A percentile compares a stretch with the other conserved stretches of the same genome.
Conservation (phyloP, 164 flowering plant species). For the Macadamia integrifolia region DNA sequence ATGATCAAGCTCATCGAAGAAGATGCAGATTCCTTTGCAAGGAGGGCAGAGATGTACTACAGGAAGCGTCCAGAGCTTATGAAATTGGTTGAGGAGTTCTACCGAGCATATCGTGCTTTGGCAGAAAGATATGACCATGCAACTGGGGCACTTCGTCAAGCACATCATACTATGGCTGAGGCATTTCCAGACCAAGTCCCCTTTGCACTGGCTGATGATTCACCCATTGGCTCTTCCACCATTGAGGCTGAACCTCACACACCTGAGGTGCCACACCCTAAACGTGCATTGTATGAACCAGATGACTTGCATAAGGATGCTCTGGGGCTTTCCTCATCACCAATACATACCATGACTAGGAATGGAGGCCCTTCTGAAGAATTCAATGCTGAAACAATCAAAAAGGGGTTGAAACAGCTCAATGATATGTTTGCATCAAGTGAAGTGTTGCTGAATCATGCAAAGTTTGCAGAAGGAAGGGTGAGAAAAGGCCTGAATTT, state of each 20-base stretch:
- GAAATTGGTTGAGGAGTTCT: conserved; percentile 90
- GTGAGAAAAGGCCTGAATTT: conserved; percentile 22
- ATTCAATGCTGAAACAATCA: conserved; percentile 21
- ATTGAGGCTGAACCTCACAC: conserved; percentile 46
- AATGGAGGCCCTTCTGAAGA: conserved; percentile 49
- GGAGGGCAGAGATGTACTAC: conserved; percentile 33
- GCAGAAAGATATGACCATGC: conserved; percentile 94
- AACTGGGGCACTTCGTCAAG: conserved; percentile 81
- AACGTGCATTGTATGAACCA: conserved; percentile 30
- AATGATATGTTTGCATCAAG: conserved; percentile 21
- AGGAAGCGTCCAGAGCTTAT: conserved; percentile 91
- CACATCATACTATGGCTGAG: conserved; percentile 76
- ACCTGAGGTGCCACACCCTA: conserved; percentile 41
- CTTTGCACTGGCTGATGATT: conserved; percentile 41
- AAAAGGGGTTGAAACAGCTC: conserved; percentile 54
- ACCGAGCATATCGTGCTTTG: conserved; percentile 86
- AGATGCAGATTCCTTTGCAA: conserved; percentile 23
- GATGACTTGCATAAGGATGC: conserved; percentile 52
- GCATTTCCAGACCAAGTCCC: conserved; percentile 80
- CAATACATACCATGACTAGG: conserved; percentile 29
- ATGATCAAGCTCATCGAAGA: conserved; percentile 18
- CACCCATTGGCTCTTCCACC: conserved; percentile 37
- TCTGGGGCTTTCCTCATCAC: conserved; percentile 28
- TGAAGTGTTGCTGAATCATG: conserved; percentile 17
- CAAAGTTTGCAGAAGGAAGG: conserved; percentile 19